Conservation (phyloP, 441 rosid species). For the Gossypium davidsonii region DNA sequence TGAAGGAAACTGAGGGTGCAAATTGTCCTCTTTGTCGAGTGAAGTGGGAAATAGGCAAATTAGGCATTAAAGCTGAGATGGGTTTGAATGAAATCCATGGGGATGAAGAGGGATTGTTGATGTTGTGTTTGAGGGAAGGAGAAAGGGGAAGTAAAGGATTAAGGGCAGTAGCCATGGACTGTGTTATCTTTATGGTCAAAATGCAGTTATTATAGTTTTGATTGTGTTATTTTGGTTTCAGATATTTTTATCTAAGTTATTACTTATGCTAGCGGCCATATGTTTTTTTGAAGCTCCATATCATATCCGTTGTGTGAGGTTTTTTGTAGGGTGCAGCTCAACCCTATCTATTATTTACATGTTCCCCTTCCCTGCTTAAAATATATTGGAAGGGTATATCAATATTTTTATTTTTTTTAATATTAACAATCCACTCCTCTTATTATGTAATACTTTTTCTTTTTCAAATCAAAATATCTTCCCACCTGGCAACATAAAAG, state of each 20-base stretch:
- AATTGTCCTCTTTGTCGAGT: conserved; percentile 27
- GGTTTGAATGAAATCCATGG: conserved; percentile 34
- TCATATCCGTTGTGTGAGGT: conserved; percentile 1
- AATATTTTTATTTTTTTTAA: too few relatives aligned
- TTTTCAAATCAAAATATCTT: too few relatives aligned
- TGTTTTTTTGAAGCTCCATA: not conserved
- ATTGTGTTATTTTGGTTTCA: not conserved
- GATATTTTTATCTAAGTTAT: not conserved
- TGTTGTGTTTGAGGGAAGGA: conserved; percentile 23
- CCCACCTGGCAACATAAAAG: too few relatives aligned
- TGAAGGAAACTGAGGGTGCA: conserved; percentile 60
- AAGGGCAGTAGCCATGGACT: conserved; percentile 40
- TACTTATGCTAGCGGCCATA: not conserved
- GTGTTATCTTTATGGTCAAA: not conserved
- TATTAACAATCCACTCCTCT: too few relatives aligned
- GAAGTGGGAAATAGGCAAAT: not conserved
- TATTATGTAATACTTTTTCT: too few relatives aligned
- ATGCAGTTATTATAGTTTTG: not conserved
- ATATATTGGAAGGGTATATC: too few relatives aligned
- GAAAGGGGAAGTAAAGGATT: conserved; percentile 34
- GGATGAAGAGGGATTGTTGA: conserved; percentile 12
- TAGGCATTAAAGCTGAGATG: conserved; percentile 17
- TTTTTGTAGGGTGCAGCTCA: not conserved
- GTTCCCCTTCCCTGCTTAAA: not conserved
- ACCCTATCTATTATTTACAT: not conserved